A percentile compares a stretch with the other conserved stretches of the same genome.
phyloP scores from a whole-genome alignment of 2,329 filamentous ascomycete species.

The Alternaria triticina region DNA sequence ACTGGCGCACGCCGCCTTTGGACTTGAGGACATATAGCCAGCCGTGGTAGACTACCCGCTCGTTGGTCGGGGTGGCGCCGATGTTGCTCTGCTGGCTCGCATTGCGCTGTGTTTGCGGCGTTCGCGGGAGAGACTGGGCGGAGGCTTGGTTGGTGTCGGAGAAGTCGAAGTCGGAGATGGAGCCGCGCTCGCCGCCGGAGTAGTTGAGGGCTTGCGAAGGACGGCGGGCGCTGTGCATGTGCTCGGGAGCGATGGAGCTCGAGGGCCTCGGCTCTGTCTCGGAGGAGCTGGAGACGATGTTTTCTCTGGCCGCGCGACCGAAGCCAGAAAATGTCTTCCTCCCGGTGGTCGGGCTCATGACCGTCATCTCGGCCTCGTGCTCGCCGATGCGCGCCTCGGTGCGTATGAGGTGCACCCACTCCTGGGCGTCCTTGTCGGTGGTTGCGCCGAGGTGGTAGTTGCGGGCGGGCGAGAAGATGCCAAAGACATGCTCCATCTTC shows the following conservation, averaged over 20 bases:
- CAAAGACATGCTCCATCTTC: constrained; percentile 86
- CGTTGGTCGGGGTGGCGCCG: constrained; percentile 64
- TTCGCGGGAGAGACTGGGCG: constrained; percentile 52
- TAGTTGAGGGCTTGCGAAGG: constrained; percentile 69
- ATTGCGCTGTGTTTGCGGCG: constrained; percentile 54
- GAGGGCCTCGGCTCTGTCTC: constrained; percentile 49
- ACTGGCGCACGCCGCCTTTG: constrained; percentile 83
- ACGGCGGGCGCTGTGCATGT: constrained; percentile 54
- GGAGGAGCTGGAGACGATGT: constrained; percentile 54
- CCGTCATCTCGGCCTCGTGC: constrained; percentile 82
- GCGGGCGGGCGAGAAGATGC: constrained; percentile 85
- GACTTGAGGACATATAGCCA: constrained; percentile 85
- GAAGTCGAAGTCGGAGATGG: constrained; percentile 87
- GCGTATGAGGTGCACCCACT: constrained; percentile 86
- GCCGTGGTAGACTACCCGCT: constrained; percentile 92
- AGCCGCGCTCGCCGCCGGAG: constrained; percentile 72
- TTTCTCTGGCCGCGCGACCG: constrained; percentile 37
- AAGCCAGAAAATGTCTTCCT: constrained; percentile 55
- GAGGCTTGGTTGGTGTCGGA: constrained; percentile 72
- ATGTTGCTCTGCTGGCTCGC: constrained; percentile 67
- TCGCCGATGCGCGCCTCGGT: constrained; percentile 83
- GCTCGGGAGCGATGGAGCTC: constrained; percentile 33
- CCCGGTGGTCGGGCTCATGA: constrained; percentile 69
- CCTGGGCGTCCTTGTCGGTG: constrained; percentile 74
- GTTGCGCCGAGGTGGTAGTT: constrained; percentile 89